Evolutionary conservation across 2,329 filamentous ascomycete genomes (phyloP).

Genomic region (Penicillium thymicola): DNA sequence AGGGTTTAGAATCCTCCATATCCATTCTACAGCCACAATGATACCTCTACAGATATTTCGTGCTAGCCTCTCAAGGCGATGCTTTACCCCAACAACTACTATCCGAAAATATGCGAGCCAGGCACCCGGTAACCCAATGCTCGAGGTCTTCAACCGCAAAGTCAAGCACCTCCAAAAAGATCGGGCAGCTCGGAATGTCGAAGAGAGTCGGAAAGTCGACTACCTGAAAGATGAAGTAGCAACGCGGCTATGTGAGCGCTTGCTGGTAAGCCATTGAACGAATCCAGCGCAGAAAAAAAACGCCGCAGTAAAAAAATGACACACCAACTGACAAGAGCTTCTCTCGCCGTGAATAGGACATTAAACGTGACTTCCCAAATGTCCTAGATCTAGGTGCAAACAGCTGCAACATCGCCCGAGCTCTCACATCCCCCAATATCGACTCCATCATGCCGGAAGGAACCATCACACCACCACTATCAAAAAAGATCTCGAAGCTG

Average conservation of each 20-base stretch:
- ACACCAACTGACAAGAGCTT: slow-evolving; percentile 2
- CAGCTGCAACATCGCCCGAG: slow-evolving; percentile 87
- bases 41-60: slow-evolving; percentile 19
- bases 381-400: slow-evolving; percentile 94
- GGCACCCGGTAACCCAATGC: slow-evolving; percentile 69
- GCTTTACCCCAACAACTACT: slow-evolving; percentile 9
- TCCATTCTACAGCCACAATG: slow-evolving; percentile 12
- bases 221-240: slow-evolving; percentile 95
- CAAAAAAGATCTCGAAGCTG: slow-evolving; percentile 68
- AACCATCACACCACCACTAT: slow-evolving; percentile 53
- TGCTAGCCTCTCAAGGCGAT: slow-evolving; percentile 14
- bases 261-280: slow-evolving; percentile 59
- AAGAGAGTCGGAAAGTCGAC: slow-evolving; percentile 75
- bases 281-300: background rate
- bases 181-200: slow-evolving; percentile 67
- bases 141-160: slow-evolving; percentile 87
- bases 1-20: slow-evolving; percentile 7
- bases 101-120: slow-evolving; percentile 69
- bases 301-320: background rate
- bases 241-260: slow-evolving; percentile 73
- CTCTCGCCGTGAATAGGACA: slow-evolving; percentile 55
- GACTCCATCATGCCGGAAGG: slow-evolving; percentile 50
- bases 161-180: slow-evolving; percentile 92
- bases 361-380: slow-evolving; percentile 79
- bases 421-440: slow-evolving; percentile 67